Conservation (phyloP, 345 rosid genomes). For the Bruguiera gymnorhiza region DNA sequence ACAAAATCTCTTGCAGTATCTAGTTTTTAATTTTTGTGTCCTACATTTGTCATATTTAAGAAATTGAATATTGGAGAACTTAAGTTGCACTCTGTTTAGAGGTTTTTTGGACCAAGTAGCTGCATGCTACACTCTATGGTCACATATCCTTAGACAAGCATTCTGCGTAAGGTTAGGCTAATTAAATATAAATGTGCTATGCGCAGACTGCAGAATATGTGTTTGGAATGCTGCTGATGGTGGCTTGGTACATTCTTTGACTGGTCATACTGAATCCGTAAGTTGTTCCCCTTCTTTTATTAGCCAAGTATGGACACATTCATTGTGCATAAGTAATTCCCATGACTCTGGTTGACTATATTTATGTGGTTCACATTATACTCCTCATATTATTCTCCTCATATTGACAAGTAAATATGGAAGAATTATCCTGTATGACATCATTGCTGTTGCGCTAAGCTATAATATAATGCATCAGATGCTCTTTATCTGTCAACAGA, state of each 20-base stretch:
- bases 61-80: not conserved
- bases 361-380: too few species aligned
- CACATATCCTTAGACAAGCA: too few species aligned
- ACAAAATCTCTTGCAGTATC: not conserved
- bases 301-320: not conserved
- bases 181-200: conserved; percentile 11
- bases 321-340: too few species aligned
- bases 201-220: conserved; percentile 96
- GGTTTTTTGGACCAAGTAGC: not conserved
- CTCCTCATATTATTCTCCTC: too few species aligned
- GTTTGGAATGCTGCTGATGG: conserved; percentile 99
- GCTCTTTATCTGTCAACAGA: too few species aligned
- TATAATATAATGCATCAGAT: too few species aligned
- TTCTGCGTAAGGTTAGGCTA: not conserved
- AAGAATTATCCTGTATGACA: too few species aligned
- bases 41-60: too few species aligned
- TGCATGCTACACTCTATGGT: too few species aligned
- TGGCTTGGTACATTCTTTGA: conserved; percentile 88
- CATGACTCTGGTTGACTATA: too few species aligned
- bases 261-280: conserved; percentile 94
- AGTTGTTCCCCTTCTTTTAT: conserved; percentile 30
- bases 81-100: not conserved
- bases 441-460: too few species aligned
- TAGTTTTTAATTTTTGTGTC: not conserved
- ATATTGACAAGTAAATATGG: too few species aligned